Evolutionary conservation across 1,284 basidiomycete species (phyloP).

Genomic region (Ceratobasidium sp.): DNA sequence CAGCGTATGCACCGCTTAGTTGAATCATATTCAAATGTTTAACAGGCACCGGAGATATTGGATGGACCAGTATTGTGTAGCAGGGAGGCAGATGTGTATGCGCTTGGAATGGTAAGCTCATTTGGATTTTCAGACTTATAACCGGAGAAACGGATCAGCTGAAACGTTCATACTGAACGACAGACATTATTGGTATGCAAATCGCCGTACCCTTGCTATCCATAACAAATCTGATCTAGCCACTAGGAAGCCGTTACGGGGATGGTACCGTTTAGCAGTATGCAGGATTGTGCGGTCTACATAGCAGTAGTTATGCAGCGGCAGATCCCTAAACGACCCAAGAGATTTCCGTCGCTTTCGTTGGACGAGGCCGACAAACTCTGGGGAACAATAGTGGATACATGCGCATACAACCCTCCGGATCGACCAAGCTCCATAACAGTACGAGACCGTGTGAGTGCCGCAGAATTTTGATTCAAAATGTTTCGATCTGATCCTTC

Average conservation of each 20-base stretch:
- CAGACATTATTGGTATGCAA: not conserved
- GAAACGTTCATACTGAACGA: too few relatives aligned
- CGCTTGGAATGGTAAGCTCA: conserved; percentile 20
- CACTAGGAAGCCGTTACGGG: not conserved
- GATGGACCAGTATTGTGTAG: not conserved
- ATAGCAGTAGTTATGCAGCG: not conserved
- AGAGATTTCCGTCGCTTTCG: not conserved
- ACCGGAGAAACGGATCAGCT: too few relatives aligned
- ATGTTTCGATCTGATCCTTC: too few relatives aligned
- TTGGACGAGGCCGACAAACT: not conserved
- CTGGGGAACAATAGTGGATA: not conserved
- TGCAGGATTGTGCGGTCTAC: not conserved
- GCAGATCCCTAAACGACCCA: not conserved
- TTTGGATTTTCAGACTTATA: not conserved
- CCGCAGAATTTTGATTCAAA: too few relatives aligned
- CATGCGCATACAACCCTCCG: not conserved
- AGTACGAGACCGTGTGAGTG: not conserved
- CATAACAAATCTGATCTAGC: not conserved
- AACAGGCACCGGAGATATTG: not conserved
- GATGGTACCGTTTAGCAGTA: not conserved
- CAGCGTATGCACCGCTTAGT: not conserved
- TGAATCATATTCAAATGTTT: not conserved
- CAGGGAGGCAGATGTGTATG: conserved; percentile 15
- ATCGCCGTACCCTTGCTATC: not conserved
- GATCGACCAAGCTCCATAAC: not conserved